These are phyloP conservation scores for Colletotrichum tropicicola DNA, from an alignment of 2,329 filamentous ascomycete genomes.

Conservation along the genomic window DNA sequence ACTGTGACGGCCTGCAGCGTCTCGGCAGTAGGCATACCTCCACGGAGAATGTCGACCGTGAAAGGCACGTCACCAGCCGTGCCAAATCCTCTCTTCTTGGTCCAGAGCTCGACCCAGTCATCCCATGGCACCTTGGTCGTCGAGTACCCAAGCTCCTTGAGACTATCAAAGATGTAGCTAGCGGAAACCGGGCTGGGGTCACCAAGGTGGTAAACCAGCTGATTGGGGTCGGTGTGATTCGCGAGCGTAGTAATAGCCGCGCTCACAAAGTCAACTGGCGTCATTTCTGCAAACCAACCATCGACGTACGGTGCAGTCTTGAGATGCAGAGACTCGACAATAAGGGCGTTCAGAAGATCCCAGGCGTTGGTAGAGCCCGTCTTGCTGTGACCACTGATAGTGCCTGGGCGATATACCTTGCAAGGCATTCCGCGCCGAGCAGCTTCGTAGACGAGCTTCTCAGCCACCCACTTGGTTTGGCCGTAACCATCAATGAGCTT, in stretches of 20 bases:
- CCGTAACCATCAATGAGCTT: constrained; percentile 79
- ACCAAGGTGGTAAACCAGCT: constrained; percentile 77
- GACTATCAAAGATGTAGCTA: constrained; percentile 69
- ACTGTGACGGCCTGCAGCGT: constrained; percentile 77
- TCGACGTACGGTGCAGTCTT: constrained; percentile 76
- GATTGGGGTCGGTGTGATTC: constrained; percentile 68
- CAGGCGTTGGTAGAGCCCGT: constrained; percentile 82
- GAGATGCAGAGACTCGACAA: constrained; percentile 80
- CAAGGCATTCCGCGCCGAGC: constrained; percentile 74
- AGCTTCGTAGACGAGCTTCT: constrained; percentile 77
- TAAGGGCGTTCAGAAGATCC: constrained; percentile 78
- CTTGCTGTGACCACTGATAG: constrained; percentile 80
- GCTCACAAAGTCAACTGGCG: constrained; percentile 83
- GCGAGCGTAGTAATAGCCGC: constrained; percentile 76
- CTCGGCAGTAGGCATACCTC: constrained; percentile 81
- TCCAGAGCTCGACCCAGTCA: constrained; percentile 80
- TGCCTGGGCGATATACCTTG: constrained; percentile 77
- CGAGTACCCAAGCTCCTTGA: constrained; percentile 74
- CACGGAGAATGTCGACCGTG: constrained; percentile 81
- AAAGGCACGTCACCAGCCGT: constrained; percentile 77
- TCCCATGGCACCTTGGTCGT: constrained; percentile 74
- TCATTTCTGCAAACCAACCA: constrained; percentile 85
- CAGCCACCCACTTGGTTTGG: constrained; percentile 84
- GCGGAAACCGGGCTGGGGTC: constrained; percentile 77
- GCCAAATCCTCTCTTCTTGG: constrained; percentile 70